Conservation (phyloP, 1,139 yeast genomes). For the Lodderomyces theae region DNA sequence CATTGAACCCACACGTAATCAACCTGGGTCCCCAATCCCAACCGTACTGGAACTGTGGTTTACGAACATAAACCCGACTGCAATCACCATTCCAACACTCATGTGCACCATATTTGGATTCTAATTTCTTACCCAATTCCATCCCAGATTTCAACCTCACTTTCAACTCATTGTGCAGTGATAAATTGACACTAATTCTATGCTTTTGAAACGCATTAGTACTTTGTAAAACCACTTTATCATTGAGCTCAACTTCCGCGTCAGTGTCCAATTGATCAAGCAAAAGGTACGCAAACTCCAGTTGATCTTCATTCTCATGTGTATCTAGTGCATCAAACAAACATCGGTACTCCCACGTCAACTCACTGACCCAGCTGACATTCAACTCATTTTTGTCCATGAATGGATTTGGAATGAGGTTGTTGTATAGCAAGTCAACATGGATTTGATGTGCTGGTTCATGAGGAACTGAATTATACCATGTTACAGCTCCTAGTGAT, state of each 20-base stretch:
- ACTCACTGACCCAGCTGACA: conserved; percentile 48
- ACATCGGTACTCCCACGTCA: conserved; percentile 39
- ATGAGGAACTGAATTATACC: conserved; percentile 12
- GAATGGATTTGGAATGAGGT: conserved; percentile 44
- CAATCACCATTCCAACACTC: conserved; percentile 40
- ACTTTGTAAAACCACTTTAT: conserved; percentile 24
- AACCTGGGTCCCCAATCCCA: conserved; percentile 61
- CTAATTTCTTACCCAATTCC: conserved; percentile 20
- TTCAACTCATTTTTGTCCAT: conserved; percentile 35
- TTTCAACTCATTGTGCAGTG: conserved; percentile 17
- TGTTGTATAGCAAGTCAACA: conserved; percentile 34
- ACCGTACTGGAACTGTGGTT: conserved; percentile 55
- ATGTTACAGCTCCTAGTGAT: not conserved
- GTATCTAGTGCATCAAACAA: conserved; percentile 15
- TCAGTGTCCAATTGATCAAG: conserved; percentile 48
- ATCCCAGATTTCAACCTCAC: conserved; percentile 25
- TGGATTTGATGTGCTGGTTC: conserved; percentile 25
- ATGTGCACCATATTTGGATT: conserved; percentile 19
- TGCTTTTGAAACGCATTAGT: conserved; percentile 39
- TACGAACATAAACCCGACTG: conserved; percentile 42
- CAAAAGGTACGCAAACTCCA: conserved; percentile 18
- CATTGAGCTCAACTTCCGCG: conserved; percentile 38
- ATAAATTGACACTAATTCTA: conserved; percentile 15
- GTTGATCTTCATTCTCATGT: conserved; percentile 1
- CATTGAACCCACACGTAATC: conserved; percentile 46